Base-by-base conservation (phyloP, 352 stramenopile species). In the Pythium rhizo-oryzae region DNA sequence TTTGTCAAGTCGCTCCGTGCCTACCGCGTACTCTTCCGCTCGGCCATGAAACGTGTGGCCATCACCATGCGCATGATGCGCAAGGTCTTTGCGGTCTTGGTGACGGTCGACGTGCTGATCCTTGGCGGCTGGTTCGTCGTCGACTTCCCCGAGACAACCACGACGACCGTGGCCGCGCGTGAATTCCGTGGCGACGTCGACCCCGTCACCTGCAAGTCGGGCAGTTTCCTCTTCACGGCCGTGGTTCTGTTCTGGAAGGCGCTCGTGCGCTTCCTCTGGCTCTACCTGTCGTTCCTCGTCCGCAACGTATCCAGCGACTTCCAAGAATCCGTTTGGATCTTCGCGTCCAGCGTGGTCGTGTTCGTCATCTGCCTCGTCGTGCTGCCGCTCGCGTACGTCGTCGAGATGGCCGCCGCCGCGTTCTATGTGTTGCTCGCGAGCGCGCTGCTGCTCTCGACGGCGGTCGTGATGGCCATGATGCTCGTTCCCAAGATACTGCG, bases 271-370 rank as follows among this genome's bases (percentile, higher is more conserved):
- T 66, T 63, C 43, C 49, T 70, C 21, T 65, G 69, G 21, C 16
- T 70, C 13, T 76, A 72, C 47, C 16, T 41, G 53, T 69, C 43
- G 44, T 69, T 69, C 24, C 54, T 69, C 18, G 54, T 69, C 28
- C 62, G 53, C 65, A 19, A 79, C 15, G 67, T 78, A 3, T 78
- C 72, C 44, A 44, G 44, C 4, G 77, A 85, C 47, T 85, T 82
- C 33, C 77, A 82, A 57, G 77, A 75, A 25, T 74, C 75, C 15
- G 60, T 76, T 12, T 80, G 71, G 71, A 82, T 82, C 19, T 76
- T 79, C 23, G 59, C 65, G 0, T 71, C 72, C 3, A 47, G 52
- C 4, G 3, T 71, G 11, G 39, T 78, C 0, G 69, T 82, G 19
- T 33, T 80, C 4, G 28, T 78, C 5, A 58, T n/a, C 6, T 59